phyloP scores from a whole-genome alignment of 1,284 basidiomycete species.

The Agroathelia rolfsii region DNA sequence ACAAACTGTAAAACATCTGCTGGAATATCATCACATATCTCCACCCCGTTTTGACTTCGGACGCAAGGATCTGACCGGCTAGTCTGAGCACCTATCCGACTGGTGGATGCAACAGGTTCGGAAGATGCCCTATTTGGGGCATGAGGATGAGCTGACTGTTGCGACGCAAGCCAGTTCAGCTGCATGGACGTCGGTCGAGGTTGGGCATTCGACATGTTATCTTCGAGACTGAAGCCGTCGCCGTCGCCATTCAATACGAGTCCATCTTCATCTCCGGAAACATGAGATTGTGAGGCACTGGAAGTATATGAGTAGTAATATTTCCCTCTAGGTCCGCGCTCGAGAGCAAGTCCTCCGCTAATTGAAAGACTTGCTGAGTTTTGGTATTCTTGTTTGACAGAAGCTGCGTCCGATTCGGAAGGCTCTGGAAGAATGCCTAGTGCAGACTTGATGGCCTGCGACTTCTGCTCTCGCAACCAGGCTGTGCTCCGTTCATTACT shows the following conservation, averaged over 20 bases:
- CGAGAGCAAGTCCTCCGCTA: constrained; percentile 49
- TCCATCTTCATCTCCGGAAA: constrained; percentile 42
- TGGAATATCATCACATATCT: no score
- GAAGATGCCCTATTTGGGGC: constrained; percentile 9
- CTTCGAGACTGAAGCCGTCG: no score
- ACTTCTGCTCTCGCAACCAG: constrained; percentile 79
- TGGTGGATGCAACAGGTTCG: constrained; percentile 12
- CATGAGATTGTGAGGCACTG: constrained; percentile 37
- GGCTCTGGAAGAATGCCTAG: constrained; percentile 51
- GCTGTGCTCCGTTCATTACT: constrained; percentile 58
- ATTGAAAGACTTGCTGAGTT: no score
- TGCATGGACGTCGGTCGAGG: constrained; percentile 54
- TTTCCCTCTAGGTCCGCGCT: constrained; percentile 56
- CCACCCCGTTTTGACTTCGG: no score
- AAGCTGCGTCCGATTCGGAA: constrained; percentile 43
- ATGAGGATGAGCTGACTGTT: constrained; percentile 24
- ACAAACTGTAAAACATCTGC: constrained; percentile 48
- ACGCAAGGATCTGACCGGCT: no score
- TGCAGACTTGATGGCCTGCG: constrained; percentile 47
- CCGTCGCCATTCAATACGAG: constrained; percentile 24
- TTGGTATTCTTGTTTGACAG: no score
- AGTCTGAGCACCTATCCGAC: no score
- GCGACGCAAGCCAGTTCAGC: constrained; percentile 46
- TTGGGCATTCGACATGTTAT: constrained; percentile 18
- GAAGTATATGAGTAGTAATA: constrained; percentile 68